Base-by-base conservation (phyloP, 805 yeast species). In the Saccharomyces jurei region DNA sequence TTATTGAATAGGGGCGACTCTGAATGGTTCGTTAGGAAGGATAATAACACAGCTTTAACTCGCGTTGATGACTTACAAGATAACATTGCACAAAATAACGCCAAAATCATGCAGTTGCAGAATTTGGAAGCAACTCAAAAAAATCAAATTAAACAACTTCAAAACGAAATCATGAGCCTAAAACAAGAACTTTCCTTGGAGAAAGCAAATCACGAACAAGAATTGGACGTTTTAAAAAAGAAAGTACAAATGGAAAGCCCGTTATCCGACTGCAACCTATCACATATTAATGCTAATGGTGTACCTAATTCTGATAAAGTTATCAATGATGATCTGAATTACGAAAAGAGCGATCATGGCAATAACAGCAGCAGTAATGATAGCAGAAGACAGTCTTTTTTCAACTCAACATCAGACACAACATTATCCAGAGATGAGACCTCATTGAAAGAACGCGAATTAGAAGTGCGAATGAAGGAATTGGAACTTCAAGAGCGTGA, bases 1-100 rank as follows among this genome's bases (percentile, higher is more conserved):
- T 76, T 74, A 54, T 71, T 79, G 54, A 83, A 82, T 58, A 56
- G 59, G 3, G 73, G 74, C n/a, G 60, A 68, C 10, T 64, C 75
- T 2, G 60, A 62, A 30, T 63, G 64, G 64, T 70, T 69, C 48
- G 55, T 58, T 3, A 63, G 70, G 49, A 64, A 95, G 95, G 6
- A 88, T 88, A 3, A 5, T 21, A 47, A 30, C 3, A n/a, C 27
- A 36, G 25, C 44, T 5, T 17, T 17, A 9, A 36, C 25, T 21
- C 25, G 17, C 22, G 22, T 21, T 17, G 17, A 36, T 36, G 44
- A 17, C 11, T 36, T 36, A 17, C 44, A 36, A 36, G 17, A 36
- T 9, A 17, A 8, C 13, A 36, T 36, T 11, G 11, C 44, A 17
- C 22, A 6, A 8, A 36, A 36, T 9, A 25, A 36, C 17, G 25